Conservation (phyloP, 768 basidiomycete species). For the Mycena kentingensis region DNA sequence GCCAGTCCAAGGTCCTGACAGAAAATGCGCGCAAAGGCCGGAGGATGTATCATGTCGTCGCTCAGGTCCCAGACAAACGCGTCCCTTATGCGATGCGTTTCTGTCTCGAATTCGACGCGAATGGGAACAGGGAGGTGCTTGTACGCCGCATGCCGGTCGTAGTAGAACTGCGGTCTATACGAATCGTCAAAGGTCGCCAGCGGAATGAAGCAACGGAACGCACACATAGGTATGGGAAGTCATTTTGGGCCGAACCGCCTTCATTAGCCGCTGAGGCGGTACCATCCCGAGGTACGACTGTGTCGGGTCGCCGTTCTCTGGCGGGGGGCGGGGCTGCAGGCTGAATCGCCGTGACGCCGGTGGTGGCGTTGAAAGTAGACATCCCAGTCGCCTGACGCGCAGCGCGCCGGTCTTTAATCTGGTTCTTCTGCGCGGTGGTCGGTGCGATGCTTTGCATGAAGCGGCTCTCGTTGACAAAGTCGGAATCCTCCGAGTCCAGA, state of each 20-base stretch:
- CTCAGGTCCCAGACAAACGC: conserved; percentile 95
- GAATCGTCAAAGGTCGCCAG: neutral
- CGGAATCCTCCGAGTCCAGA: conserved; percentile 82
- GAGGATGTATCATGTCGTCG: conserved; percentile 83
- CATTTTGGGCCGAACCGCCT: conserved; percentile 52
- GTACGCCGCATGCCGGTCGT: no score
- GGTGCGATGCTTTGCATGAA: conserved; percentile 59
- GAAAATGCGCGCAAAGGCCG: conserved; percentile 82
- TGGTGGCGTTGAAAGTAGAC: conserved; percentile 56
- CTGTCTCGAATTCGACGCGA: conserved; percentile 92
- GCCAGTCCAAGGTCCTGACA: conserved; percentile 88
- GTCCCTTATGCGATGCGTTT: conserved; percentile 88
- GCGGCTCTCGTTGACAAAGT: conserved; percentile 48
- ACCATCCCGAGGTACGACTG: conserved; percentile 90
- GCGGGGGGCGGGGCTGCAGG: conserved; percentile 38
- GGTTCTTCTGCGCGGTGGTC: conserved; percentile 53
- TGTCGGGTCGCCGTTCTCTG: conserved; percentile 66
- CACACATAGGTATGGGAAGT: conserved; percentile 78
- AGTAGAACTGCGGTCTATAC: no score
- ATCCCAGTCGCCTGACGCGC: conserved; percentile 37
- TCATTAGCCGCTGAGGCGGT: conserved; percentile 79
- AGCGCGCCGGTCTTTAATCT: conserved; percentile 41
- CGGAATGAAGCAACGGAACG: conserved; percentile 33
- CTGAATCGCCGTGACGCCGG: conserved; percentile 40
- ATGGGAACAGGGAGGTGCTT: conserved; percentile 92